Evolutionary conservation across 768 basidiomycete species (phyloP), one percentile per base, ranked within the genome.

Genomic region (Boletus rex-veris): DNA sequence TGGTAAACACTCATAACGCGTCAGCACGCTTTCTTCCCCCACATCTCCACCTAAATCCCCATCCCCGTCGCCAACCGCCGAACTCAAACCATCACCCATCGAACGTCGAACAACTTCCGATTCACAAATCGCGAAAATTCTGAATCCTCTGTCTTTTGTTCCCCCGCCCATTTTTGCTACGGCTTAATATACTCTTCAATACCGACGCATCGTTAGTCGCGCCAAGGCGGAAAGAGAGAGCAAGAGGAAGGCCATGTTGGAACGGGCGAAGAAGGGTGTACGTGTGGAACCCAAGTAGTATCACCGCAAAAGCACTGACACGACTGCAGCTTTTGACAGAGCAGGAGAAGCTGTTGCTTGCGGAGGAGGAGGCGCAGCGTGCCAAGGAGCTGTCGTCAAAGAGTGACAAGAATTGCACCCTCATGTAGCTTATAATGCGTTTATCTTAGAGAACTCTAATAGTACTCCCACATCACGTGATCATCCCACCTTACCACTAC

Each of bases 151-250:
- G 57, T 81, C 85, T 57, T 88, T 83, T 64, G 74, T 80, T 54
- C 88, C 88, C 15, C 86, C 77, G 52, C 75, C 86, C 35, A 74
- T 91, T 26, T 90, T 89, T 64, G 80, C 80, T 42, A 69, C 73
- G 58, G 86, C 86, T 54, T 91, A 71, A 89, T 72, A 28, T 57
- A 45, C 54, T 55, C 60, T 64, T 45, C 50, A 64, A 43, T 56
- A 55, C 57, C 52, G 36, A 51, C 36, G 16, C 45, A 58, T 57
- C 58, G 24, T 16, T 64, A 90, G 88, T 60, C 86, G 88, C 19
- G 87, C 88, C 39, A 84, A 75, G 71, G 84, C 83, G 12, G 90
- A 92, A 71, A 77, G 80, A 63, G 84, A 84, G 64, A 90, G 88
- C 60, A 76, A 77, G 64, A 67, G 81, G 55, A 83, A 79, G 68